Conservation (phyloP, 495 filamentous ascomycete species). For the Aspergillus homomorphus region DNA sequence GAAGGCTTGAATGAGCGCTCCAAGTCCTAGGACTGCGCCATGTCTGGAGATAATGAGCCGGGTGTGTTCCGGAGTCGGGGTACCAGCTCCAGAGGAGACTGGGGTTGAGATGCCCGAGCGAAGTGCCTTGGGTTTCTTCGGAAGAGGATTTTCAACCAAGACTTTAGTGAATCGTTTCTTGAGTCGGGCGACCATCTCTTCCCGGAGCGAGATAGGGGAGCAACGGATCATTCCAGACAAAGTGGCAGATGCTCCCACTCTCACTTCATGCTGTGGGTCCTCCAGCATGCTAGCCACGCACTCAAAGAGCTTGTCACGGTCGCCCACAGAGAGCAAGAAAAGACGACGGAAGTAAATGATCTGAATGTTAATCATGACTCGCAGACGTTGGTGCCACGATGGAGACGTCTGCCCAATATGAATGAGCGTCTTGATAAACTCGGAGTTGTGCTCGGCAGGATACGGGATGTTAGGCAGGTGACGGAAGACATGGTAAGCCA, state of each 20-base stretch:
- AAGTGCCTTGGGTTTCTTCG: conserved; percentile 60
- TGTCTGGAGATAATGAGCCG: conserved; percentile 78
- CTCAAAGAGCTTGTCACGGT: conserved; percentile 79
- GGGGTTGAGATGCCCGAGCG: conserved; percentile 38
- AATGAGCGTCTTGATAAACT: conserved; percentile 82
- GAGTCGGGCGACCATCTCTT: conserved; percentile 68
- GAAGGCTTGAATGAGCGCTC: conserved; percentile 92
- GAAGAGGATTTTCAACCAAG: conserved; percentile 77
- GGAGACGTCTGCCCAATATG: conserved; percentile 80
- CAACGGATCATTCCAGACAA: conserved; percentile 98
- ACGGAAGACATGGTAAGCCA: conserved; percentile 96
- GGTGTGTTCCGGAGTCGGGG: conserved; percentile 80
- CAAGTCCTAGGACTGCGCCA: conserved; percentile 88
- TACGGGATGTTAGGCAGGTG: conserved; percentile 96
- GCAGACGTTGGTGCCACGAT: conserved; percentile 95
- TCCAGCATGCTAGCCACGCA: conserved; percentile 92
- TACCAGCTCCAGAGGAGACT: conserved; percentile 59
- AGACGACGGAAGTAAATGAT: conserved; percentile 97
- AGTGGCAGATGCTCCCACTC: conserved; percentile 85
- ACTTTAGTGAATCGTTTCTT: conserved; percentile 76
- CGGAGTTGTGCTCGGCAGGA: conserved; percentile 75
- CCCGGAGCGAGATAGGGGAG: conserved; percentile 78
- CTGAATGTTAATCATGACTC: conserved; percentile 98
- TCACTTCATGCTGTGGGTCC: conserved; percentile 90
- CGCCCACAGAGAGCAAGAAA: conserved; percentile 76